Evolutionary conservation across 495 filamentous ascomycete species (phyloP), one percentile per base, ranked within the genome.

Genomic region (Rhypophila decipiens): DNA sequence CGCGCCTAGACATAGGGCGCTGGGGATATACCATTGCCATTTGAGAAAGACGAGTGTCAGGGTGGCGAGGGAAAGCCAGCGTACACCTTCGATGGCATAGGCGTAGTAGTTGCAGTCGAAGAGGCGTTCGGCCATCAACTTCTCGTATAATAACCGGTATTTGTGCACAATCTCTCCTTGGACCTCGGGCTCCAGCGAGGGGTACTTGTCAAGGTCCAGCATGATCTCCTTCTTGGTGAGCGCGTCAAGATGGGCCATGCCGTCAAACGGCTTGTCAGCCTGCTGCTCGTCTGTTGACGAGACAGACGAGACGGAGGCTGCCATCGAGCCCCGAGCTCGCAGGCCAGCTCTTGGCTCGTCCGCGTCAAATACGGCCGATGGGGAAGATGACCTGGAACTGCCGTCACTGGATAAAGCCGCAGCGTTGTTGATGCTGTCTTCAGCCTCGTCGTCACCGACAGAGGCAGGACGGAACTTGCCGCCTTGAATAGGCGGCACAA

Each of bases 401-500:
- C 70, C 56, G 9, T 75, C 76, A 42, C 70, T 74, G 20, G 29
- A 21, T 15, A 2, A 11, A 10, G 24, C 11, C 12, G 7, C 18
- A 9, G 11, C 12, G 5, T 21, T 9, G n/a, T 15, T 33, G 24
- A 19, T 11, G 41, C 67, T 69, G 41, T 55, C 52, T 11, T 64
- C 69, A 12, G 64, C 64, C 13, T 78, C 71, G 18, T 69, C 65
- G 19, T 67, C 60, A 13, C 59, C 53, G 18, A 2, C 15, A 11
- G 42, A 35, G 27, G 44, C 35, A 3, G 70, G 65, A 51, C 87
- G 79, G 66, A 95, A 97, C 51, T 72, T 78, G 21, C 93, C 93
- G 43, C 90, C 91, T 63, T 97, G 94, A 40, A 98, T 88, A 5
- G 93, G 93, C 15, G 93, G 90, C 5, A 86, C 59, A 65, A 96